phyloP scores from a whole-genome alignment of 768 basidiomycete species.

The Boletellus ananas region DNA sequence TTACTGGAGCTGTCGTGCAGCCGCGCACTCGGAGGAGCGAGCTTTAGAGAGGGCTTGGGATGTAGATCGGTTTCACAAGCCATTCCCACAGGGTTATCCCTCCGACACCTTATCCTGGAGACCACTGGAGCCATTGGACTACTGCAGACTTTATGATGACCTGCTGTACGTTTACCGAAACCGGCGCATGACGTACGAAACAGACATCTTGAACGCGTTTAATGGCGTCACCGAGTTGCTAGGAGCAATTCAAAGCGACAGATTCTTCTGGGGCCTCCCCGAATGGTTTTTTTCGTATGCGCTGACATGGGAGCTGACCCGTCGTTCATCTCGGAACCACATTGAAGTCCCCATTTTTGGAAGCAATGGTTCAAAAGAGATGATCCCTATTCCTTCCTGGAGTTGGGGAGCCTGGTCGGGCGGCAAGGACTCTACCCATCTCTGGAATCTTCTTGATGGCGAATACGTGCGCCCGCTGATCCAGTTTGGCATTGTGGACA shows the following conservation, averaged over 20 bases:
- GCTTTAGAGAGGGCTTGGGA: constrained; percentile 2
- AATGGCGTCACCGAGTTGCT: constrained; percentile 12
- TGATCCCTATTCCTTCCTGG: constrained; percentile 15
- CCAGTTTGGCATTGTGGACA: constrained; percentile 9
- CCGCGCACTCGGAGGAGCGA: constrained; percentile 11
- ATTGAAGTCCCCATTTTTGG: constrained; percentile 2
- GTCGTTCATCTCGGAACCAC: background rate
- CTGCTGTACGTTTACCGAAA: constrained; percentile 8
- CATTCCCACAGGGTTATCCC: background rate
- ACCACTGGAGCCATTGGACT: background rate
- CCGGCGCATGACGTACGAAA: constrained; percentile 10
- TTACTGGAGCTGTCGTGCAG: constrained; percentile 15
- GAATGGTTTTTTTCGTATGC: constrained; percentile 14
- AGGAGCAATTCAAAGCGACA: constrained; percentile 6
- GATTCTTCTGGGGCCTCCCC: constrained; percentile 15
- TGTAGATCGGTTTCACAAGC: background rate
- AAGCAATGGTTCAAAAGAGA: constrained; percentile 1
- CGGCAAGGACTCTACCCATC: background rate
- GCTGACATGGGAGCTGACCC: constrained; percentile 5
- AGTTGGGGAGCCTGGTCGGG: constrained; percentile 14
- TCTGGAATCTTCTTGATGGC: background rate
- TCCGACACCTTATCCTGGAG: background rate
- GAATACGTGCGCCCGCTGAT: background rate
- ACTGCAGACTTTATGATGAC: background rate
- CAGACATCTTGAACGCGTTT: constrained; percentile 15